Base-by-base conservation (phyloP, 352 stramenopile species). In the Globisporangium parvum region DNA sequence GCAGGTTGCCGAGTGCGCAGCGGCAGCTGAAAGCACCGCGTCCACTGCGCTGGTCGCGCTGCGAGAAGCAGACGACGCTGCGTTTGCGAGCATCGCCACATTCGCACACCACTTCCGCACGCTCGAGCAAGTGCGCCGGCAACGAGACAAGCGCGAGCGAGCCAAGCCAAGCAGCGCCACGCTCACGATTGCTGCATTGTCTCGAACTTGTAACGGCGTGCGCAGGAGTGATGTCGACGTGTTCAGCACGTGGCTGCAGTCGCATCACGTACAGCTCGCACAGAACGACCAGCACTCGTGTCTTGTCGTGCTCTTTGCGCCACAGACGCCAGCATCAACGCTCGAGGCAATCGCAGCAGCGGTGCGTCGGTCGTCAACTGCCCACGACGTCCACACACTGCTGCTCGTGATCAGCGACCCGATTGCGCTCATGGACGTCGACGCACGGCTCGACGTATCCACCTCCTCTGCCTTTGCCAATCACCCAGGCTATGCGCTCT, bases 1-100 rank as follows among this genome's bases (percentile, higher is more conserved):
- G 8, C 64, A 75, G 24, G 66, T 77, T 10, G 26, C 70, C 45
- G 69, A 75, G 50, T 67, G 66, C 47, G 55, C 56, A 41, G 47
- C 40, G 0, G 42, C 50, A 14, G 41, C 61, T 35, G 50, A 3
- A 3, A 20, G 37, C 20, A 23, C 64, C 10, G 44, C 57, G 0
- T 52, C 47, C 1, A 40, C 59, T 21, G 37, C 44, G 18, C 45
- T 84, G 14, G 23, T 75, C n/a, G 66, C 62, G 4, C 37, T 82
- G 17, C 66, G 0, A n/a, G 17, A n/a, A n/a, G 23, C n/a, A 17
- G 50, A 51, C 8, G 41, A 28, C n/a, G 33, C 23, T 33, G 48
- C 48, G 31, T 52, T 52, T 37, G 18, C 8, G 1, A 44, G 40
- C 37, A 59, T 57, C 46, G 28, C 39, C 26, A 33, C 52, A 17